Conservation (phyloP, 306 rosid species). For the Dalbergia oliveri region DNA sequence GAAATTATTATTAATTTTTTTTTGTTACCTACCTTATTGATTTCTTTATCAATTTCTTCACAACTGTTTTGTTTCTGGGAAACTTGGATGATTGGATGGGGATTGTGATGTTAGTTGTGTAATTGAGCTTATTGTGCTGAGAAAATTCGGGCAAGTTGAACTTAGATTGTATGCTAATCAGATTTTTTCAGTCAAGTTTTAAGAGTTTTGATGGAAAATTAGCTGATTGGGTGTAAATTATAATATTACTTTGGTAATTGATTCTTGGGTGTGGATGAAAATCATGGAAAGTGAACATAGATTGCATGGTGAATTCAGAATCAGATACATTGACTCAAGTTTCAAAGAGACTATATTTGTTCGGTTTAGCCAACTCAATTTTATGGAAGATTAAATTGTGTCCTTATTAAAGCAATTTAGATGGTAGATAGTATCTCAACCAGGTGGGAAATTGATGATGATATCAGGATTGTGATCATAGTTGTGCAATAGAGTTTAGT, state of each 20-base stretch:
- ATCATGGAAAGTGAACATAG: not conserved
- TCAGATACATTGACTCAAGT: not conserved
- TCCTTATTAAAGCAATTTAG: constrained; percentile 4
- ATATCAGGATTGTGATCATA: not conserved
- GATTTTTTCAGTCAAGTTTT: not conserved
- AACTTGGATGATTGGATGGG: too few species aligned
- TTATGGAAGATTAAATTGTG: not conserved
- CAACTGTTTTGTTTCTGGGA: too few species aligned
- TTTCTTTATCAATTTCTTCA: not conserved
- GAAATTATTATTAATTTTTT: too few species aligned
- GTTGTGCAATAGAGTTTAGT: not conserved
- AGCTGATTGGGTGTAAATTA: not conserved
- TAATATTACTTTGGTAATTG: not conserved
- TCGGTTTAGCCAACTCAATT: not conserved
- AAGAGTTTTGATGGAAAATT: not conserved
- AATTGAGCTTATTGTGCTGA: too few species aligned
- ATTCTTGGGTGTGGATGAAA: not conserved
- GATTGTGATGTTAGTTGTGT: too few species aligned
- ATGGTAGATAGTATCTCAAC: constrained; percentile 2
- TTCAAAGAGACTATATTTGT: not conserved
- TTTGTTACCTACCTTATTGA: not conserved
- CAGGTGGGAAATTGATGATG: not conserved
- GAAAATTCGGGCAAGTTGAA: too few species aligned
- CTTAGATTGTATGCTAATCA: not conserved
- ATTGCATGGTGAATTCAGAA: not conserved